Percentiles rank a stretch among this genome's conserved stretches.
Conservation (phyloP, 768 basidiomycete species). For the Sporobolomyces phaffii region DNA sequence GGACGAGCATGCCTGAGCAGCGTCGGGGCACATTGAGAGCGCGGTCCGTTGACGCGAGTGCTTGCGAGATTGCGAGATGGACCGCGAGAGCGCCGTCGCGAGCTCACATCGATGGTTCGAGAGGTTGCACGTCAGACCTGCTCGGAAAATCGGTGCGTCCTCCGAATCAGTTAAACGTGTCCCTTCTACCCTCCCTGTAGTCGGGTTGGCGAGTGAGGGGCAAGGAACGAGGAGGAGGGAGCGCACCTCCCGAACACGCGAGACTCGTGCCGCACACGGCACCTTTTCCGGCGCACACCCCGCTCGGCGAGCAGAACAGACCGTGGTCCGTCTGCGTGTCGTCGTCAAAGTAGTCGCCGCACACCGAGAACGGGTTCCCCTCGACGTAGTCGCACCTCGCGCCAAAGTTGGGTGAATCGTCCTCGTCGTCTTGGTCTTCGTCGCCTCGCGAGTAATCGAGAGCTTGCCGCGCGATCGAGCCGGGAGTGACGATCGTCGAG, state of each 20-base stretch:
- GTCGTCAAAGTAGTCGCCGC: slow-evolving; percentile 29
- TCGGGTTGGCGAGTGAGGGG: background rate
- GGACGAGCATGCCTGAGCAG: slow-evolving; percentile 18
- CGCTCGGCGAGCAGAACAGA: slow-evolving; percentile 4
- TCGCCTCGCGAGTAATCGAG: background rate
- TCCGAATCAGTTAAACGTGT: slow-evolving; percentile 8
- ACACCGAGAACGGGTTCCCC: slow-evolving; percentile 7
- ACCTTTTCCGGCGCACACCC: slow-evolving; percentile 8
- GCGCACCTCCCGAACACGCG: slow-evolving; percentile 2
- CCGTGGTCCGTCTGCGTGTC: slow-evolving; percentile 8
- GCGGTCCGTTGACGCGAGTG: slow-evolving; percentile 18
- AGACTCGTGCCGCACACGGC: background rate
- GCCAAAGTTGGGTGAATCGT: slow-evolving; percentile 24
- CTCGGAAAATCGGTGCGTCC: background rate
- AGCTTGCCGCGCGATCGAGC: background rate
- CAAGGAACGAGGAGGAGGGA: background rate
- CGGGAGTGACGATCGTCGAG: slow-evolving; percentile 1
- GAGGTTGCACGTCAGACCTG: slow-evolving; percentile 33
- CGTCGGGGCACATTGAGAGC: slow-evolving; percentile 10
- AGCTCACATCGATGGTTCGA: slow-evolving; percentile 17
- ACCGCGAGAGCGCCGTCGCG: background rate
- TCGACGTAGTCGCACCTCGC: background rate
- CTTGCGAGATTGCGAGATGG: background rate
- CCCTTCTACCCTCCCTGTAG: no score
- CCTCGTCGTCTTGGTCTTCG: slow-evolving; percentile 5